Evolutionary conservation across 2,329 filamentous ascomycete genomes (phyloP).

Genomic region (Cercospora brassicicola): DNA sequence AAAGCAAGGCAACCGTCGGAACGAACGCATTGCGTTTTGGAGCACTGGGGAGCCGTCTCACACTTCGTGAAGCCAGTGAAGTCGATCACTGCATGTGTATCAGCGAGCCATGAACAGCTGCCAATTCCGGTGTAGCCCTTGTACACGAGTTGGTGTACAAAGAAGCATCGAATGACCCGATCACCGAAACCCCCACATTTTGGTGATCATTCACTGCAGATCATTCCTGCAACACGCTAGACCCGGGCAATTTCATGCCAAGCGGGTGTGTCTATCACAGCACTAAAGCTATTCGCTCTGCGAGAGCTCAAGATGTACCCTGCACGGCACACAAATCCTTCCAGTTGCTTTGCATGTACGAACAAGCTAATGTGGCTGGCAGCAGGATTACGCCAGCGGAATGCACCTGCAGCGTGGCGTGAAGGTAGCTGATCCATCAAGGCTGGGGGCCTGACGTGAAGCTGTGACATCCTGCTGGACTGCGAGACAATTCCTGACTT

Average conservation of each 20-base stretch:
- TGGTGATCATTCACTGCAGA: constrained; percentile 12
- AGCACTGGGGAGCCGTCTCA: neutral
- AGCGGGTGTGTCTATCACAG: neutral
- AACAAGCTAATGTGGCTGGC: constrained; percentile 11
- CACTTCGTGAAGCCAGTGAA: neutral
- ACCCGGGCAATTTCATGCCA: neutral
- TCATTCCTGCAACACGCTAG: constrained; percentile 1
- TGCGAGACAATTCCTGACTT: neutral
- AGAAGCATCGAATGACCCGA: neutral
- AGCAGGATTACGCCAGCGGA: neutral
- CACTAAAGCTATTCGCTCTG: constrained; percentile 4
- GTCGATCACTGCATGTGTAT: neutral
- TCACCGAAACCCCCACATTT: neutral
- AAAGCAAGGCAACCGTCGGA: neutral
- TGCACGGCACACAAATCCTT: neutral
- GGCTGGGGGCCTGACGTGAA: neutral
- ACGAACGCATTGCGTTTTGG: neutral
- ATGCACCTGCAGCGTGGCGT: constrained; percentile 6
- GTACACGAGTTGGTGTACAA: neutral
- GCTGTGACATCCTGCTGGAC: neutral
- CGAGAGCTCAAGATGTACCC: neutral
- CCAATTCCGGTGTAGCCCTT: neutral
- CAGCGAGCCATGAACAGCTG: neutral
- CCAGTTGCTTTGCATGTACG: neutral
- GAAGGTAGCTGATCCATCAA: neutral